Percentiles rank a stretch among this genome's conserved stretches.
Evolutionary conservation across 768 basidiomycete genomes (phyloP).

Genomic region (Lentinula sp.): DNA sequence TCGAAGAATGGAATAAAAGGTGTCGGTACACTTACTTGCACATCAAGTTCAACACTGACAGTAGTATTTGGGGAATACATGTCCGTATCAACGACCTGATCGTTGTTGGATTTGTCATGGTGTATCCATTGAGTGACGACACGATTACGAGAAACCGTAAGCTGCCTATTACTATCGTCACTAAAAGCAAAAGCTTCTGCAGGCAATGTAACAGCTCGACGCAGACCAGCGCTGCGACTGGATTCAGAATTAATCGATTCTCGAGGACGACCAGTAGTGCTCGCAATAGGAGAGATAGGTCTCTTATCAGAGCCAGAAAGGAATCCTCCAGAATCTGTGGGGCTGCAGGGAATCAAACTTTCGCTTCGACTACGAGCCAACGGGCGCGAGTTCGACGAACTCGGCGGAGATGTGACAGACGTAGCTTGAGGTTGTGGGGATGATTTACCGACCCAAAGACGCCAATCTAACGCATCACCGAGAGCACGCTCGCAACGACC

Average conservation of each 20-base stretch:
- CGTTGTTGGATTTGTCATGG: neutral
- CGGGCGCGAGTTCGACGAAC: constrained; percentile 23
- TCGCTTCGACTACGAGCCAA: constrained; percentile 52
- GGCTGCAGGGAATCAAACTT: constrained; percentile 17
- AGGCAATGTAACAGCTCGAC: constrained; percentile 38
- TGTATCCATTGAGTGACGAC: constrained; percentile 1
- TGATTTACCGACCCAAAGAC: constrained; percentile 87
- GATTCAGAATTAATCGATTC: constrained; percentile 1
- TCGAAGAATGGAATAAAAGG: neutral
- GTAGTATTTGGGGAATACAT: neutral
- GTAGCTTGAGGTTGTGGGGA: constrained; percentile 22
- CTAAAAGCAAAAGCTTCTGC: constrained; percentile 19
- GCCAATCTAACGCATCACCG: constrained; percentile 81
- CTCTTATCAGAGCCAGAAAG: constrained; percentile 9
- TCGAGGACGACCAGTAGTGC: constrained; percentile 5
- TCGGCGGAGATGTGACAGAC: constrained; percentile 13
- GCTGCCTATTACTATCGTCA: constrained; percentile 2
- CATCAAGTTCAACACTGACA: neutral
- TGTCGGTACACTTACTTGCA: neutral
- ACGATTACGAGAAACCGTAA: neutral
- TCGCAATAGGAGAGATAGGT: neutral
- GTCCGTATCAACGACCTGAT: neutral
- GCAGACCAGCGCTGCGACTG: constrained; percentile 20
- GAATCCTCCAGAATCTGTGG: constrained; percentile 11
- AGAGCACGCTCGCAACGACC: constrained; percentile 85